Percentiles rank a stretch among this genome's conserved stretches.
phyloP scores from a whole-genome alignment of 2,329 filamentous ascomycete species.

The Penicillium sp. region DNA sequence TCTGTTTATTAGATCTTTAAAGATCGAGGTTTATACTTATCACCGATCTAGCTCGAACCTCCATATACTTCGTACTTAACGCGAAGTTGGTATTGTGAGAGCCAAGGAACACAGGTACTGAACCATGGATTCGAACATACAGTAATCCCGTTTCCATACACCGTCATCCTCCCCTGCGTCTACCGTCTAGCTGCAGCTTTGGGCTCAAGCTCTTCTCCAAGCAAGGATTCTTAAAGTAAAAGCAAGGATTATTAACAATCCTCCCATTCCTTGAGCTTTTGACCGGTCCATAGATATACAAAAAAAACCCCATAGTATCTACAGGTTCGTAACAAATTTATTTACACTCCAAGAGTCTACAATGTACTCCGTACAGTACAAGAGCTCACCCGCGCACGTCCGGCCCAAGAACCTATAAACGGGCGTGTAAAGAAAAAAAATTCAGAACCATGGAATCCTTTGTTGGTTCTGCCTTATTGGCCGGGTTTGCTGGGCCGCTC shows the following conservation, averaged over 20 bases:
- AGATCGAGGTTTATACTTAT: no score
- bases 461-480: slow-evolving; percentile 14
- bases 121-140: slow-evolving; percentile 11
- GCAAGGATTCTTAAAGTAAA: slow-evolving; percentile 23
- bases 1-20: neutral
- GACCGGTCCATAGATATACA: neutral
- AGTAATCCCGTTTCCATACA: neutral
- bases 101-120: slow-evolving; percentile 15
- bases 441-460: slow-evolving; percentile 18
- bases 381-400: slow-evolving; percentile 20
- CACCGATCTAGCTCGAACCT: no score
- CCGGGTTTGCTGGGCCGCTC: slow-evolving; percentile 5
- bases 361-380: neutral
- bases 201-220: slow-evolving; percentile 16
- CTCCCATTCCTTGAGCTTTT: neutral
- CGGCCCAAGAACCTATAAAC: neutral
- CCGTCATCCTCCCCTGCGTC: neutral
- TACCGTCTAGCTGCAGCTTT: neutral
- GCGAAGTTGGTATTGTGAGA: neutral
- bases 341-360: neutral
- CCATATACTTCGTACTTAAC: neutral
- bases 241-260: slow-evolving; percentile 11
- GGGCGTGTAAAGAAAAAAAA: neutral
- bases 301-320: no score
- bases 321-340: no score